phyloP scores from a whole-genome alignment of 345 rosid genomes.

The Gossypium bickii region DNA sequence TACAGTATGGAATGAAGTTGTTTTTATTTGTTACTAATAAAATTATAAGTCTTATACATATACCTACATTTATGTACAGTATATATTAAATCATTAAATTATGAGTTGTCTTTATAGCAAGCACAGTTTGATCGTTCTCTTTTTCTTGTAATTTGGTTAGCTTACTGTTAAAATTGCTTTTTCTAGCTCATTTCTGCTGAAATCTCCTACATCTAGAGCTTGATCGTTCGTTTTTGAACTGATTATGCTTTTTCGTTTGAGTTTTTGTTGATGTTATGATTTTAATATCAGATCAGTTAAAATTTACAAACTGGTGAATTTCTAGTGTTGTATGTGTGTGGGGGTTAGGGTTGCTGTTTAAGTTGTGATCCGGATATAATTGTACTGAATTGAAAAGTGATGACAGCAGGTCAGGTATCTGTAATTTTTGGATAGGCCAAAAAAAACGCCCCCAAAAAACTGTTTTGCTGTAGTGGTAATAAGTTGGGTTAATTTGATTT shows the following conservation, averaged over 20 bases:
- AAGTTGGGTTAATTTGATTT: no score
- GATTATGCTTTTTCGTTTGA: neutral
- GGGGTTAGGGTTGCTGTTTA: neutral
- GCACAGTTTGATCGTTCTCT: neutral
- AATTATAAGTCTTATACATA: no score
- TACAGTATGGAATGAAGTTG: no score
- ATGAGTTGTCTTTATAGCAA: no score
- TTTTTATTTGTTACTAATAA: no score
- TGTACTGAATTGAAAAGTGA: neutral
- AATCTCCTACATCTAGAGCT: slow-evolving; percentile 2
- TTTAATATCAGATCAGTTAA: slow-evolving; percentile 9
- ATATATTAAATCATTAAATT: no score
- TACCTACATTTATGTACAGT: no score
- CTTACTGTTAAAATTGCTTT: neutral
- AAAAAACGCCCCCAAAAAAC: no score
- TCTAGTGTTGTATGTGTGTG: neutral
- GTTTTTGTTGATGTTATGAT: neutral
- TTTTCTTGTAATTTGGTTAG: neutral
- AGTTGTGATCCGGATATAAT: neutral
- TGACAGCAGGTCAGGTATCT: neutral
- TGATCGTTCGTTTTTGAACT: neutral
- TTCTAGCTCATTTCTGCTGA: neutral
- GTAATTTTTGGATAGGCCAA: neutral
- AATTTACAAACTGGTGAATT: neutral
- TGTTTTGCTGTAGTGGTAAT: no score